Base-by-base conservation (phyloP, 2,329 filamentous ascomycete species). In the Penicillium sp. region DNA sequence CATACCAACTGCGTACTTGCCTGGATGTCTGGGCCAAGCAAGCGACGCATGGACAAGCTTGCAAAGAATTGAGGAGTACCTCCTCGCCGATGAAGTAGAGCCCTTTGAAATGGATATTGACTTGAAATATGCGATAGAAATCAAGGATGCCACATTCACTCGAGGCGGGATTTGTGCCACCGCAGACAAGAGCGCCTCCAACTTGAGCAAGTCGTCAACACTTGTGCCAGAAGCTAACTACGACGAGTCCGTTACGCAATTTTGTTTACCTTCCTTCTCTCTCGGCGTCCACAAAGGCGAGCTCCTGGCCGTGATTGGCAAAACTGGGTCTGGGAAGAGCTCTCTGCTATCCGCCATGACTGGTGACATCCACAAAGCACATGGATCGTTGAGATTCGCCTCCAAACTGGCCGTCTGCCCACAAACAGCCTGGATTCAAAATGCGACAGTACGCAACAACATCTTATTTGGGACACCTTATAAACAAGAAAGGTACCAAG, bases 361-460 rank as follows among this genome's bases (percentile, higher is more conserved):
- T 33, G 50, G 50, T 30, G 50, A 53, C 16, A 53, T 53, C 11
- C 38, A 18, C 16, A 28, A 53, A 35, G 21, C 16, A 20, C n/a
- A 21, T 20, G 50, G 50, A n/a, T 30, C 23, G 11, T 21, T 53
- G 40, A 20, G n/a, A 11, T 45, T 53, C 20, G 14, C 16, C 26
- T 28, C 38, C 5, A 45, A 43, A 23, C 7, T 28, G 28, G 55
- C 55, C 0, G 83, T 79, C 64, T 79, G 79, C 12, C 81, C 81
- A 1, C 84, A 87, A 62, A 79, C 81, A 0, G 81, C 84, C 0
- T 87, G 83, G 83, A 70, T 87, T 3, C 82, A 86, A 65, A 84
- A 80, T 67, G 85, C 83, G 75, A 84, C 79, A 7, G 83, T 87
- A 52, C 77, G 80, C 3, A 81, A 86, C 12, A 87, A 87, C 62